Conservation (phyloP, 208 protist genomes). For the Acanthamoeba triangularis region DNA sequence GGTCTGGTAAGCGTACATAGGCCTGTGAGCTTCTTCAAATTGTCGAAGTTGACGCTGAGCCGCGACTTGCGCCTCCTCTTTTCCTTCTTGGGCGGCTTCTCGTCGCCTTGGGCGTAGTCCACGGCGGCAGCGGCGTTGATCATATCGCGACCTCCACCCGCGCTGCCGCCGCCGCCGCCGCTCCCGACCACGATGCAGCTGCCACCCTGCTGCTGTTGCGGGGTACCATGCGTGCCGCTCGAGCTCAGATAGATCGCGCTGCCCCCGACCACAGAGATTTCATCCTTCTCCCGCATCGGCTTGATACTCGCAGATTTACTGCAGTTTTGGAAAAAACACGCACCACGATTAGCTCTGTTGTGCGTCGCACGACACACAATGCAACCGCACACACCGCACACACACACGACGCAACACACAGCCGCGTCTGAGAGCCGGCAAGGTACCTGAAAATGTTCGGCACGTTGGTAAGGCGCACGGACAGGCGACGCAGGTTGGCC, state of each 20-base stretch:
- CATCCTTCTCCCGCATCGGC: not conserved
- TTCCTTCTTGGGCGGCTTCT: not conserved
- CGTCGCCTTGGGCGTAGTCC: not conserved
- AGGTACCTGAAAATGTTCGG: slow-evolving; percentile 29
- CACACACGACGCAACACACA: not conserved
- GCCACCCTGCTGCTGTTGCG: not conserved
- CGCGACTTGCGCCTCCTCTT: slow-evolving; percentile 33
- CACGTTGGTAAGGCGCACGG: slow-evolving; percentile 38
- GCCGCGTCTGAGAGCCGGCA: too few relatives aligned
- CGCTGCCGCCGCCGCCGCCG: not conserved
- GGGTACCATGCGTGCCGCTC: not conserved
- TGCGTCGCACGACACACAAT: not conserved
- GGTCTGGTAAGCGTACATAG: not conserved
- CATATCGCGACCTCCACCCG: not conserved
- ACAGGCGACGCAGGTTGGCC: slow-evolving; percentile 18
- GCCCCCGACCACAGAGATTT: not conserved
- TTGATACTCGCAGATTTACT: not conserved
- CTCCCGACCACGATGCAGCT: not conserved
- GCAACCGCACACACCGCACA: not conserved
- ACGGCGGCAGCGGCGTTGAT: not conserved
- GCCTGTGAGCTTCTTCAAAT: slow-evolving; percentile 4
- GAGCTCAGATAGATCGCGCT: not conserved
- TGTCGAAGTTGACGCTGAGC: slow-evolving; percentile 22
- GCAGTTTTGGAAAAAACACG: not conserved
- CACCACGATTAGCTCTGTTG: not conserved